Conservation (phyloP, 306 rosid species). For the Urtica urens region DNA sequence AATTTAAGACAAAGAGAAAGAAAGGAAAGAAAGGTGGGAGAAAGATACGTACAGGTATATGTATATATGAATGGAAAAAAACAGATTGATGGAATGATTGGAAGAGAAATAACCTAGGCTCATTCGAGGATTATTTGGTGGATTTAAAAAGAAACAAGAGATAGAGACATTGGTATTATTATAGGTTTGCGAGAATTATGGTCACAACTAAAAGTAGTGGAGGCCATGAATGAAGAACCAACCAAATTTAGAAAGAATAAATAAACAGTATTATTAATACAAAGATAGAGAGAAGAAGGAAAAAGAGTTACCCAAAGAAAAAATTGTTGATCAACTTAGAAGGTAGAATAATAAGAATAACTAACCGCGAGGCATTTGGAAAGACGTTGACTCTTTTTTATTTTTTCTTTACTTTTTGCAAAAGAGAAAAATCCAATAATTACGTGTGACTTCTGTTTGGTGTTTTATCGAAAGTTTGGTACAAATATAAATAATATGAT, state of each 20-base stretch:
- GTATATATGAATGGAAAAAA: conserved; percentile 7
- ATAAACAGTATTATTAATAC: too few species aligned
- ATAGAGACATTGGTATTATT: conserved; percentile 6
- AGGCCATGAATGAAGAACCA: conserved; percentile 19
- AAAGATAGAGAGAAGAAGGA: not conserved
- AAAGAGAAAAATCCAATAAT: too few species aligned
- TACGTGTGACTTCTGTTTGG: too few species aligned
- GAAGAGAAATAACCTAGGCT: conserved; percentile 13
- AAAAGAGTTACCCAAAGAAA: not conserved
- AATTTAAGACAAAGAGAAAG: conserved; percentile 10
- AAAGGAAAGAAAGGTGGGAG: conserved; percentile 17
- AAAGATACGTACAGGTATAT: too few species aligned
- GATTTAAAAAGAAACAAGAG: conserved; percentile 4
- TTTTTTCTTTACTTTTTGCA: too few species aligned
- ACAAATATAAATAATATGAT: too few species aligned
- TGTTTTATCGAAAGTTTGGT: too few species aligned
- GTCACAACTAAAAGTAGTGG: conserved; percentile 1
- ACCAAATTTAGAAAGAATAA: not conserved
- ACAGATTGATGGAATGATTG: conserved; percentile 6
- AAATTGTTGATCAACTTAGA: too few species aligned
- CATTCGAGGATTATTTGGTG: not conserved
- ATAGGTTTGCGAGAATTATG: not conserved
- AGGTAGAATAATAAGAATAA: not conserved
- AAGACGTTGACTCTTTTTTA: conserved; percentile 15
- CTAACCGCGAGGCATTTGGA: not conserved